phyloP scores from a whole-genome alignment of 768 basidiomycete species.

The Boletus bicolor region DNA sequence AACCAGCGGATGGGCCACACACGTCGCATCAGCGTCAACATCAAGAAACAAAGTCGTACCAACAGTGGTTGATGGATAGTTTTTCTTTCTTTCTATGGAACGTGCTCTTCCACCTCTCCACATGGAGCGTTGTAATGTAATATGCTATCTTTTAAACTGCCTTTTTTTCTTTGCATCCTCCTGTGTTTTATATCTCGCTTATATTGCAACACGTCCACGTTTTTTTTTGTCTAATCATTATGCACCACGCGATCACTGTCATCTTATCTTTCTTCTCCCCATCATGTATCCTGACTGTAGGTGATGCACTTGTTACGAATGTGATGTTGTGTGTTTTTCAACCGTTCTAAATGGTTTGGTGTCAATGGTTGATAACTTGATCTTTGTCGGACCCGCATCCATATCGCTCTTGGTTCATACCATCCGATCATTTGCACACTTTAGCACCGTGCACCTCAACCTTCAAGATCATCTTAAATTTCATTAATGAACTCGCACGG shows the following conservation, averaged over 20 bases:
- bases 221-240: neutral
- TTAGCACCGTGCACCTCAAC: neutral
- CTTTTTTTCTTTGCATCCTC: neutral
- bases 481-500: conserved; percentile 6
- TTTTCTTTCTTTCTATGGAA: neutral
- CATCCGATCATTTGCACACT: neutral
- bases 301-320: neutral
- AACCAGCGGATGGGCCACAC: conserved; percentile 36
- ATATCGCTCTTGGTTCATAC: neutral
- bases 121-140: neutral
- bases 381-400: neutral
- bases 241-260: neutral
- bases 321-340: neutral
- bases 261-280: neutral
- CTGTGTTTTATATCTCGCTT: neutral
- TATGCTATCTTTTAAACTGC: neutral
- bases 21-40: conserved; percentile 37
- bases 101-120: neutral
- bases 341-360: neutral
- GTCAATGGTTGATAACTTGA: no score
- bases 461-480: neutral
- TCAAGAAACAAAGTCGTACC: conserved; percentile 27
- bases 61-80: conserved; percentile 8
- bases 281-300: neutral
- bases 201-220: neutral